Percentiles rank a stretch among this genome's conserved stretches.
These are phyloP conservation scores for Populus deltoides DNA, from an alignment of 345 rosid genomes.

Conservation along the genomic window DNA sequence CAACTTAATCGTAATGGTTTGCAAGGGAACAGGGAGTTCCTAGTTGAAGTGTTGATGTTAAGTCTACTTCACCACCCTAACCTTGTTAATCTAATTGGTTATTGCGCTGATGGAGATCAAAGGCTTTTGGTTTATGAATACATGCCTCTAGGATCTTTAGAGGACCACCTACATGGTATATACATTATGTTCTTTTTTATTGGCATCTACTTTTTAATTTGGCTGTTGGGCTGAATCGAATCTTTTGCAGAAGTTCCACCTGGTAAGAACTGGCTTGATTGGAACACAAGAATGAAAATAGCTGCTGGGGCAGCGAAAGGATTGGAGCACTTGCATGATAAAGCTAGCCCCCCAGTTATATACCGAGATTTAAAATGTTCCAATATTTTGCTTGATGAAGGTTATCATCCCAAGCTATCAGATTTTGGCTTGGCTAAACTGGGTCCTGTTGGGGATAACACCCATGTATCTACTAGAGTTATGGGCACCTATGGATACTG, in stretches of 20 bases:
- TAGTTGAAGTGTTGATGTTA: conserved; percentile 76
- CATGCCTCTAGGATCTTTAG: conserved; percentile 83
- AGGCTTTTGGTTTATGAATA: conserved; percentile 83
- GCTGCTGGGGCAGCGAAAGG: conserved; percentile 93
- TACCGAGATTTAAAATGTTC: conserved; percentile 90
- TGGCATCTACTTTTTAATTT: neutral
- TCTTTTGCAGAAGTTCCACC: conserved; percentile 47
- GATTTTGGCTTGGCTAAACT: conserved; percentile 97
- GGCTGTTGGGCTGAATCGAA: neutral
- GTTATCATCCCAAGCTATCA: conserved; percentile 71
- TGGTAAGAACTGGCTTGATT: conserved; percentile 54
- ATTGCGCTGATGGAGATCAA: conserved; percentile 87
- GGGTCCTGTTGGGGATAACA: conserved; percentile 84
- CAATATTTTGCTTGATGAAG: conserved; percentile 75
- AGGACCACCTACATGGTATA: conserved; percentile 76
- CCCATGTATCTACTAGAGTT: conserved; percentile 90
- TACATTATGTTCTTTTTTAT: neutral
- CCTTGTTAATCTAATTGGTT: conserved; percentile 84
- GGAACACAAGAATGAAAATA: conserved; percentile 82
- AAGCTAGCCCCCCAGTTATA: conserved; percentile 78
- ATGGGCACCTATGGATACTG: conserved; percentile 98
- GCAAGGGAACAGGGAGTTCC: conserved; percentile 83
- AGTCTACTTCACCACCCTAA: conserved; percentile 77
- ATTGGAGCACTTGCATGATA: conserved; percentile 75
- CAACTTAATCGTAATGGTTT: conserved; percentile 79